phyloP scores from a whole-genome alignment of 2,329 filamentous ascomycete genomes.

The Pleoardoris graminearum region DNA sequence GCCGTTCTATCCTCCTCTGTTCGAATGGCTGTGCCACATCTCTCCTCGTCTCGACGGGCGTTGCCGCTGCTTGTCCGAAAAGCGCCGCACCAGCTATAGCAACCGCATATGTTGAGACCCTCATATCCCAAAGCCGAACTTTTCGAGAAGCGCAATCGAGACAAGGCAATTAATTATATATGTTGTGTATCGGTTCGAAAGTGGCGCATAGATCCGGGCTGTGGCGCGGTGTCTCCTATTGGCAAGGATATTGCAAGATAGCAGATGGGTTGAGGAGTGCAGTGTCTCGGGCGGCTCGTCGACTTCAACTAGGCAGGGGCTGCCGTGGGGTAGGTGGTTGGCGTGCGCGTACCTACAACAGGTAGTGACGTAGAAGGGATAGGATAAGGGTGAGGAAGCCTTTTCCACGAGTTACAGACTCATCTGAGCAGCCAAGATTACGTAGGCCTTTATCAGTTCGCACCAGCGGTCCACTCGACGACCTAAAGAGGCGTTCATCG shows the following conservation, averaged over 20 bases:
- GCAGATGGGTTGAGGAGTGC: not conserved
- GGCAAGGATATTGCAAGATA: not conserved
- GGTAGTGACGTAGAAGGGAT: not conserved
- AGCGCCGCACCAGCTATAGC: conserved; percentile 26
- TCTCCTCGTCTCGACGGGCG: conserved; percentile 19
- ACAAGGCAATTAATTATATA: conserved; percentile 6
- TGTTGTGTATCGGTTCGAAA: not conserved
- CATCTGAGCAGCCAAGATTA: not conserved
- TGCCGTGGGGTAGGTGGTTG: not conserved
- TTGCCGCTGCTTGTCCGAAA: conserved; percentile 22
- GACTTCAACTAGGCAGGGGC: not conserved
- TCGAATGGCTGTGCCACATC: conserved; percentile 1
- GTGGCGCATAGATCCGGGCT: conserved; percentile 4
- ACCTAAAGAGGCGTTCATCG: not conserved
- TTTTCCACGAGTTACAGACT: not conserved
- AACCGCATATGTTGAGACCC: conserved; percentile 27
- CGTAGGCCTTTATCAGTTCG: conserved; percentile 1
- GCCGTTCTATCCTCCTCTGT: not conserved
- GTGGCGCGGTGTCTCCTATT: not conserved
- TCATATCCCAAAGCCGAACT: conserved; percentile 30
- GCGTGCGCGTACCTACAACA: not conserved
- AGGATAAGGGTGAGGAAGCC: not conserved
- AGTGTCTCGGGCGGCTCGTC: not conserved
- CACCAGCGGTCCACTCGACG: not conserved
- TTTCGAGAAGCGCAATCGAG: not conserved